phyloP scores from a whole-genome alignment of 2,329 filamentous ascomycete species.

The Rachicladosporium sp. region DNA sequence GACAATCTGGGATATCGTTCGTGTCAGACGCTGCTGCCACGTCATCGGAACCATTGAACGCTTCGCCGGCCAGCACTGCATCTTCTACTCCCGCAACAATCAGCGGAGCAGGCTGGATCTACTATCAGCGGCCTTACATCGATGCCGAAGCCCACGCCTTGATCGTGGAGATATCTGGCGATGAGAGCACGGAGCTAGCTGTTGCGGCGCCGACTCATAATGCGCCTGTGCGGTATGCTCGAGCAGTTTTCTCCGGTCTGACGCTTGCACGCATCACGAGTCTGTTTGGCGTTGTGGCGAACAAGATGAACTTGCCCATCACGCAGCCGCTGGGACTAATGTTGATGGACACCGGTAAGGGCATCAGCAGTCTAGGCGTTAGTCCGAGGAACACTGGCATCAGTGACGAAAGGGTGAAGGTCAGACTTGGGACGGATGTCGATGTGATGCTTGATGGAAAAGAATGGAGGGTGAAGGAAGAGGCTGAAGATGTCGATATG shows the following conservation, averaged over 20 bases:
- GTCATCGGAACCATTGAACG: too few species aligned
- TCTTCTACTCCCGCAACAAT: too few species aligned
- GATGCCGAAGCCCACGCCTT: constrained; percentile 63
- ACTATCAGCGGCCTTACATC: constrained; percentile 76
- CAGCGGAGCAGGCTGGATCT: constrained; percentile 43
- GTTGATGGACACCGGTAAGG: too few species aligned
- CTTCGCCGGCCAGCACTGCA: too few species aligned
- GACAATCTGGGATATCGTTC: constrained; percentile 70
- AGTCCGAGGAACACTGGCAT: too few species aligned
- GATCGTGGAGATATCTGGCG: constrained; percentile 65
- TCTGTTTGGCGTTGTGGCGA: constrained; percentile 68
- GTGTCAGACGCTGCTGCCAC: too few species aligned
- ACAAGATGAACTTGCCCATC: constrained; percentile 58
- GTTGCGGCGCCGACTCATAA: constrained; percentile 6
- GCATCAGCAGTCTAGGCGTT: too few species aligned
- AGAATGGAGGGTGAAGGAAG: constrained; percentile 6
- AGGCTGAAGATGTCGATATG: constrained; percentile 1
- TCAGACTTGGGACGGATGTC: constrained; percentile 38
- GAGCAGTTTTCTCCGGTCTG: constrained; percentile 50
- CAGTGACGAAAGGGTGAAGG: too few species aligned
- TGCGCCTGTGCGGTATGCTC: too few species aligned
- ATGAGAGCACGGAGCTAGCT: constrained; percentile 34
- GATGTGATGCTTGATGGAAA: constrained; percentile 43
- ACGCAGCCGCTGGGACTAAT: too few species aligned
- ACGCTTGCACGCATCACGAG: constrained; percentile 58